Conservation (phyloP, 352 stramenopile genomes). For the Globisporangium yorkense region DNA sequence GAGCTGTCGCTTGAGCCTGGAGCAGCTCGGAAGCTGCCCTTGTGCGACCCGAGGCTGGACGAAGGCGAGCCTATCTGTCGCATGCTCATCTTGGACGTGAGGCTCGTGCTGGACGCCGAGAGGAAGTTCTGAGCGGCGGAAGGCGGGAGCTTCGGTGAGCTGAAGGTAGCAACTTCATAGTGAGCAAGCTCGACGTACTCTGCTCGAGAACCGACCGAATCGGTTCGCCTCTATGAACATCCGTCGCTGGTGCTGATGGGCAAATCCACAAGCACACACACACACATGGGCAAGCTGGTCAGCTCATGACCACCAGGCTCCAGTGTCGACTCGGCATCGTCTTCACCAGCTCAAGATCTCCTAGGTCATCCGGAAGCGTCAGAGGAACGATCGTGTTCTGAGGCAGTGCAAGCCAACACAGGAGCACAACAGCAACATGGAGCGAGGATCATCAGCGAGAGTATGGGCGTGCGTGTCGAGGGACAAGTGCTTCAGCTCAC, state of each 20-base stretch:
- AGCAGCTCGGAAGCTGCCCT: constrained; percentile 8
- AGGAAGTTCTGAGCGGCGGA: constrained; percentile 32
- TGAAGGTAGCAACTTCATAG: not conserved
- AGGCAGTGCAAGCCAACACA: not conserved
- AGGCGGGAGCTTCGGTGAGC: not conserved
- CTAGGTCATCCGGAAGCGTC: constrained; percentile 30
- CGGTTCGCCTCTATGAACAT: constrained; percentile 61
- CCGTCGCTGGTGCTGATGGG: constrained; percentile 39
- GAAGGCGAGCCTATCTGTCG: constrained; percentile 12
- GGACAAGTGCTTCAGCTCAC: constrained; percentile 7
- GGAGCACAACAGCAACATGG: not conserved
- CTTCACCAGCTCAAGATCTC: constrained; percentile 51
- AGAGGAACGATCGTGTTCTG: constrained; percentile 38
- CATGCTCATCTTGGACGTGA: constrained; percentile 25
- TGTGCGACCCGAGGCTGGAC: constrained; percentile 9
- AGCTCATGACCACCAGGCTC: not conserved
- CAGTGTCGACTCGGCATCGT: not conserved
- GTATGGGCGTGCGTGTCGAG: not conserved
- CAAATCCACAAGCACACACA: not conserved
- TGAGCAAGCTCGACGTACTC: constrained; percentile 15
- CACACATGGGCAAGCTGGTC: not conserved
- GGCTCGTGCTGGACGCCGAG: constrained; percentile 30
- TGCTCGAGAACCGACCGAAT: constrained; percentile 38
- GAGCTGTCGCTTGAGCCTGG: not conserved
- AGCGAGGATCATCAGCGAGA: not conserved